Base-by-base conservation (phyloP, 768 basidiomycete species). In the Rhizopogon roseolus region DNA sequence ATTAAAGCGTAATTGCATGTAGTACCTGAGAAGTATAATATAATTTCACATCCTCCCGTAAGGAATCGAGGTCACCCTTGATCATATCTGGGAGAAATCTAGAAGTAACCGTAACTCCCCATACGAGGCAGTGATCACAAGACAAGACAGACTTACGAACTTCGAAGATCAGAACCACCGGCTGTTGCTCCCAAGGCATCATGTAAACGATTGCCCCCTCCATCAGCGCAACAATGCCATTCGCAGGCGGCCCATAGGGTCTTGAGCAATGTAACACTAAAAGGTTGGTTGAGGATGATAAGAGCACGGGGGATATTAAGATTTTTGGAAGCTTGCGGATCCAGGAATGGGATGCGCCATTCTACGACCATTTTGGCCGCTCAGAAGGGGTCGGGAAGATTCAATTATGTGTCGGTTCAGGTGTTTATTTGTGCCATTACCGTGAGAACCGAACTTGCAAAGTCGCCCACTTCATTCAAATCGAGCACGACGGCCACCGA, bases 11-110 rank as follows among this genome's bases (percentile, higher is more conserved):
- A 39, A 50, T 56, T 42, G 40, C 36, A 16, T 51, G 34, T 36
- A 36, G 34, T 58, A 89, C 92, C 58, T 78, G 73, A 0, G 71
- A 65, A 10, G 71, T 66, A 64, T 97, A 98, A 64, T 81, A 93
- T 27, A 65, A 64, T 41, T 74, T 74, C 6, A 96, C 94, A 42
- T 94, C 90, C 2, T 75, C 66, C 10, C 90, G 77, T 40, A 97
- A 64, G 8, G 94, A 98, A 66, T 98, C 97, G 28, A 98, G 69
- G 68, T 99, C 97, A 27, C 96, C 97, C 68, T 91, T 95, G 63
- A 99, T 88, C 19, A 96, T 67, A 65, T 94, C 80, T 0, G 97
- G 97, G 5, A 86, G 64, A 65, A 80, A 93, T 16, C 90, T 91
- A 53, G 8, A 32, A 32, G 41, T 27, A 16, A 11, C 19, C 10